A percentile compares a stretch with the other conserved stretches of the same genome.
phyloP scores from a whole-genome alignment of 352 stramenopile species.

The Globisporangium solare region DNA sequence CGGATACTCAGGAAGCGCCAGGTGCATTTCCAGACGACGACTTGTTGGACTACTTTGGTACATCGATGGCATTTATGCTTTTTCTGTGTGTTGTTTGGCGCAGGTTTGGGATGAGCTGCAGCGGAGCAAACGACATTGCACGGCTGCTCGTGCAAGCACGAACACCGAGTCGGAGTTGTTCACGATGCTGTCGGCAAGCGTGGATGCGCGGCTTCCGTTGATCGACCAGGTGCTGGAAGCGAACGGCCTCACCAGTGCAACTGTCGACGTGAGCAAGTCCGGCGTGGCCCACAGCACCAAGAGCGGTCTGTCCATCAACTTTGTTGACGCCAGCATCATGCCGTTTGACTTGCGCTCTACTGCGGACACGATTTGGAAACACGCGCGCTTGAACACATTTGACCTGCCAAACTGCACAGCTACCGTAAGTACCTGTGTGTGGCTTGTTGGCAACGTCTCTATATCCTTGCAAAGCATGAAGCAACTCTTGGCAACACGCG shows the following conservation, averaged over 20 bases:
- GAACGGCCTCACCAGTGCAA: conserved; percentile 22
- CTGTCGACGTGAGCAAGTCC: conserved; percentile 19
- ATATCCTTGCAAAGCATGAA: neutral
- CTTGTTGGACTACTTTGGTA: too few species aligned
- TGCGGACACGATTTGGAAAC: conserved; percentile 23
- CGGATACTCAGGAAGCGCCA: conserved; percentile 28
- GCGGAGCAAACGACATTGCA: conserved; percentile 9
- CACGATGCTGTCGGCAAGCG: conserved; percentile 14
- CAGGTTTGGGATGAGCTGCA: conserved; percentile 30
- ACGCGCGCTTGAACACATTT: conserved; percentile 19
- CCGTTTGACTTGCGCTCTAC: conserved; percentile 1
- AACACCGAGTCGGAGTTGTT: conserved; percentile 20
- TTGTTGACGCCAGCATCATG: conserved; percentile 1
- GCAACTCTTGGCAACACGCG: too few species aligned
- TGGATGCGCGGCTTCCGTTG: conserved; percentile 16
- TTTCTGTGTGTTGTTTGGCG: neutral
- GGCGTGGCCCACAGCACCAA: conserved; percentile 32
- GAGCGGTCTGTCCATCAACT: conserved; percentile 29
- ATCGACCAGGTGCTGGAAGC: conserved; percentile 16
- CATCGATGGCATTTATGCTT: too few species aligned
- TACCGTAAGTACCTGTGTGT: neutral
- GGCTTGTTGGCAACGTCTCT: neutral
- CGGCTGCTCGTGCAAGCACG: neutral
- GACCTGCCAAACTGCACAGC: conserved; percentile 18
- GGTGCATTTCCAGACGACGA: neutral